Base-by-base conservation (phyloP, 2,329 filamentous ascomycete species). In the Cadophora sp. region DNA sequence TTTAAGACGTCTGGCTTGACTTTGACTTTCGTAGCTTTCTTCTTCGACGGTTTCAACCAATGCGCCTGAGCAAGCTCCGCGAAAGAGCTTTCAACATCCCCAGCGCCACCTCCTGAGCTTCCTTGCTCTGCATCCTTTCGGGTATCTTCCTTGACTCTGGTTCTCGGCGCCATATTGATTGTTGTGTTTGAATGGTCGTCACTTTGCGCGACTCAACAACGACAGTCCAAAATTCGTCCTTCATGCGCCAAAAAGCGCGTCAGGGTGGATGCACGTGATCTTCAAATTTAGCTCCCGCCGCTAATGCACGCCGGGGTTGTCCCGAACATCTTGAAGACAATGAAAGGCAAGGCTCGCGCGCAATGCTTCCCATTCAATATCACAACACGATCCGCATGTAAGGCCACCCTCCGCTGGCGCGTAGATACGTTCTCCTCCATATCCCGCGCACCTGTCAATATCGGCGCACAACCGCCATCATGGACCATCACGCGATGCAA, bases 1-100 rank as follows among this genome's bases (percentile, higher is more conserved):
- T 96, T 97, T 76, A 99, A 81, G 56, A 96, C 88, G 70, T 96
- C 91, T 60, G 84, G 84, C 74, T 92, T 95, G 80, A 92, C 89
- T 80, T 90, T 92, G 75, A 87, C 82, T 76, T 89, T 93, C 59
- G 85, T 80, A 33, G 85, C 74, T 76, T 86, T 87, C 76, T 86
- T 87, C 76, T 83, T 87, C 27, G 85, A 82, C 9, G 83, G 73
- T 77, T 91, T 90, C 69, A 97, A 83, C 96, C 96, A 99, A 80
- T 95, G 86, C 79, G 92, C 89, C 76, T 89, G 88, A 68, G 96
- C 96, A 71, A 97, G 83, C 78, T 91, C 86, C 74, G 90, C 89
- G 80, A 93, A 93, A 71, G 86, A 82, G 74, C 84, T 89, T 76
- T 93, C 90, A 75, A 89, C 89, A 72, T 91, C 88, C 69, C 92